Evolutionary conservation across 2,329 filamentous ascomycete genomes (phyloP).

Genomic region (Fusarium subtropicale): DNA sequence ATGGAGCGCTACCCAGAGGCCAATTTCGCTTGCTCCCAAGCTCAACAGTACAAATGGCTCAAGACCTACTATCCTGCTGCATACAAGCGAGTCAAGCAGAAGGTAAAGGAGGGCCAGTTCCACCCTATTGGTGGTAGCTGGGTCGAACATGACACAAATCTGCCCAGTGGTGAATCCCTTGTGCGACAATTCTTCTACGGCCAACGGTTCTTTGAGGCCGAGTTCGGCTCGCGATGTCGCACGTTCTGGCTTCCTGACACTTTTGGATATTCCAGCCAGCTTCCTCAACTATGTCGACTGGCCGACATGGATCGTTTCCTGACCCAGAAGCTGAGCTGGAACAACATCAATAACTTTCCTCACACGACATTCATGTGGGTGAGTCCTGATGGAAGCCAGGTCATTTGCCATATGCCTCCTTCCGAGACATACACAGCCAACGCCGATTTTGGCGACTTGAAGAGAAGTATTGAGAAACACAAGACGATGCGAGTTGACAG

Average conservation of each 20-base stretch:
- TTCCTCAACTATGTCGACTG: constrained; percentile 91
- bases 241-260: constrained; percentile 99
- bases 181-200: constrained; percentile 95
- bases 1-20: constrained; percentile 96
- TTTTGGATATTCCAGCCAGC: constrained; percentile 95
- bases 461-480: constrained; percentile 88
- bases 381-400: constrained; percentile 91
- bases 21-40: constrained; percentile 91
- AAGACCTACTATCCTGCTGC: constrained; percentile 88
- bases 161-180: constrained; percentile 94
- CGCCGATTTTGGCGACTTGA: constrained; percentile 94
- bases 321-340: constrained; percentile 99
- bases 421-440: constrained; percentile 95
- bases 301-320: constrained; percentile 98
- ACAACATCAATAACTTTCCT: constrained; percentile 99
- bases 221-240: constrained; percentile 86
- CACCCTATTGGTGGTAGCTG: constrained; percentile 97
- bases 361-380: constrained; percentile 99
- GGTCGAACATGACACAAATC: constrained; percentile 98
- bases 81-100: constrained; percentile 89
- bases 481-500: constrained; percentile 95
- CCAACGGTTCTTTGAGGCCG: constrained; percentile 92
- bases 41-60: constrained; percentile 98
- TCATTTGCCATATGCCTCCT: constrained; percentile 97
- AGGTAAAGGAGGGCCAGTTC: constrained; percentile 91